Base-by-base conservation (phyloP, 345 rosid genomes). In the Adansonia digitata region DNA sequence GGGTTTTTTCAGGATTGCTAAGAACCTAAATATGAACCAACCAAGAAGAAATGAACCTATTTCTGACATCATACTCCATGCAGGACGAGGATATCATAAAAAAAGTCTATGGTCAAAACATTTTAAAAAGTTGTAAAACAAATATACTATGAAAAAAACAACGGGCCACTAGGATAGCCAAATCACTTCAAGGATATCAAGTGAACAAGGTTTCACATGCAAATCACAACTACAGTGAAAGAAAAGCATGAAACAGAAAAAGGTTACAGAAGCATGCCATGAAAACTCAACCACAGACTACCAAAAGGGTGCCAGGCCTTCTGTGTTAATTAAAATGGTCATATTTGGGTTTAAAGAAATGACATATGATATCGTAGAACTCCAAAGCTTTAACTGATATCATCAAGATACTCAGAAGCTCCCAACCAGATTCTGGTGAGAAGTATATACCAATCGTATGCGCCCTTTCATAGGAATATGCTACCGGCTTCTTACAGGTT, bases 1-100 rank as follows among this genome's bases (percentile, higher is more conserved):
- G 98, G 7, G 98, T 94, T 84, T 91, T 94, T 80, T 94, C 98
- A 52, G 98, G 98, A 80, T 94, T 94, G 89, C 98, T 94, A 71
- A 94, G 89, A 76, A 94, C 98, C 97, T 92, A 86, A 78, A 82
- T 10, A 74, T 46, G 34, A 79, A 69, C 53, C 45, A 40, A 77
- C 5, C 69, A 27, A 24, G 17, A 39, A 48, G 60, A 42, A 77
- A 74, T 75, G 74, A 78, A 75, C 29, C n/a, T 27, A 71, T 24
- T 48, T 73, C 40, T 55, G 55, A 34, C 59, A 46, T 73, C n/a
- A 61, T 67, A 51, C 75, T 59, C 43, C 22, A 40, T n/a, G 65
- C 40, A 62, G 59, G n/a, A 40, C 27, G 8, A 55, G 43, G 18
- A 40, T 29, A 26, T 65, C 40, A 77, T 26, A 24, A 55, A 29